Conservation (phyloP, 2,329 filamentous ascomycete species). For the Sporothrix schenckii region DNA sequence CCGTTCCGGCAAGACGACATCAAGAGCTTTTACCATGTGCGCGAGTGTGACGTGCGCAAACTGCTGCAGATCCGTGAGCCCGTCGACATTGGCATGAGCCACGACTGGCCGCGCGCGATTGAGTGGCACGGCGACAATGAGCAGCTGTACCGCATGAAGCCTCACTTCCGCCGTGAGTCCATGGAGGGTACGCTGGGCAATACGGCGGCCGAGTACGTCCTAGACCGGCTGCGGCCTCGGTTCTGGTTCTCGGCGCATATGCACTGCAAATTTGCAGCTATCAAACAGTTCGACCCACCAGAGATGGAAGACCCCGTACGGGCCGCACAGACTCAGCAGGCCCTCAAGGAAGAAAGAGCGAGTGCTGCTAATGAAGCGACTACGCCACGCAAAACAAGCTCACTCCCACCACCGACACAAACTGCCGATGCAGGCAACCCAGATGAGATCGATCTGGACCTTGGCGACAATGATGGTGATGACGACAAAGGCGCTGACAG, state of each 20-base stretch:
- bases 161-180: slow-evolving; percentile 75
- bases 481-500: not conserved
- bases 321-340: slow-evolving; percentile 32
- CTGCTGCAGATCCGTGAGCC: slow-evolving; percentile 81
- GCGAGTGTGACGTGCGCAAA: slow-evolving; percentile 90
- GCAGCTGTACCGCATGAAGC: slow-evolving; percentile 72
- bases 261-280: slow-evolving; percentile 82
- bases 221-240: slow-evolving; percentile 77
- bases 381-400: not conserved
- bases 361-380: too few relatives aligned
- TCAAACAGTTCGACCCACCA: slow-evolving; percentile 55
- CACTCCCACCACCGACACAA: not conserved
- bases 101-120: slow-evolving; percentile 90
- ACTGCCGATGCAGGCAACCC: slow-evolving; percentile 51
- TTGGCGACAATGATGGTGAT: slow-evolving; percentile 55
- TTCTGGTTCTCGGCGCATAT: slow-evolving; percentile 95
- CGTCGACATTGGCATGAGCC: slow-evolving; percentile 87
- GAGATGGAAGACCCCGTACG: slow-evolving; percentile 38
- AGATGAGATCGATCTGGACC: slow-evolving; percentile 71
- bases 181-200: slow-evolving; percentile 75
- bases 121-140: slow-evolving; percentile 75
- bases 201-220: slow-evolving; percentile 74
- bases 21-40: slow-evolving; percentile 82
- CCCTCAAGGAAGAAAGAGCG: not conserved
- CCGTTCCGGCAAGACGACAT: slow-evolving; percentile 80